phyloP scores from a whole-genome alignment of 345 rosid genomes.

The Gossypium stocksii region DNA sequence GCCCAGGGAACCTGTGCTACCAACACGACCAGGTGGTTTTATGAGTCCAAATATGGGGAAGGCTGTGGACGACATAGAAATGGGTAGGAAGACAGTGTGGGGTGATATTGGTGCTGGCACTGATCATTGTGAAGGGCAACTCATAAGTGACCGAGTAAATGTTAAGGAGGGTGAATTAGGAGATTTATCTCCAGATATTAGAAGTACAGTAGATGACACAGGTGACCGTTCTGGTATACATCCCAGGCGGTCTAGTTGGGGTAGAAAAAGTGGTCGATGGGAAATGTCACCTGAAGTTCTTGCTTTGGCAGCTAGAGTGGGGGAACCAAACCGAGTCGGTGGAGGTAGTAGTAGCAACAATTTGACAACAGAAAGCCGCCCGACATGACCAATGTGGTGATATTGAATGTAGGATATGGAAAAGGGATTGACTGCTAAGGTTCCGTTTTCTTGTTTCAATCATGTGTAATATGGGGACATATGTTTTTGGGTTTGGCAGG shows the following conservation, averaged over 20 bases:
- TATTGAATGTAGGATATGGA: constrained; percentile 23
- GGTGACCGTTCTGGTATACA: no score
- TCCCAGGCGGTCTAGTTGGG: no score
- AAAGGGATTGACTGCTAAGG: constrained; percentile 6
- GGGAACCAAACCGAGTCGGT: no score
- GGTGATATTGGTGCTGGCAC: constrained; percentile 61
- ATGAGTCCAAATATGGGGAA: constrained; percentile 98
- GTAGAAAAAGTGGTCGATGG: no score
- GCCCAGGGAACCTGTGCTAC: constrained; percentile 61
- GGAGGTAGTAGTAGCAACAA: no score
- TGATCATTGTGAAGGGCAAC: constrained; percentile 62
- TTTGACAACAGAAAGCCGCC: no score
- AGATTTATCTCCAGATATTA: constrained; percentile 48
- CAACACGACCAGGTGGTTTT: constrained; percentile 66
- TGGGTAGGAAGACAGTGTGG: constrained; percentile 98
- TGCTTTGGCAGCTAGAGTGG: no score
- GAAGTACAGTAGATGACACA: no score
- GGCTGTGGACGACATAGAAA: constrained; percentile 81
- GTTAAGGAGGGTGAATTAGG: constrained; percentile 80
- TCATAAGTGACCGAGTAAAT: constrained; percentile 48
- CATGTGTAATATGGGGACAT: constrained; percentile 14
- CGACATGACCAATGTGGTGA: not conserved
- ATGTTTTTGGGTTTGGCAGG: constrained; percentile 17
- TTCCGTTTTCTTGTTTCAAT: constrained; percentile 6
- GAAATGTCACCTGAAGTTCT: no score